These are phyloP conservation scores for Leccinum barrowsii DNA, from an alignment of 768 basidiomycete species.

Conservation along the genomic window DNA sequence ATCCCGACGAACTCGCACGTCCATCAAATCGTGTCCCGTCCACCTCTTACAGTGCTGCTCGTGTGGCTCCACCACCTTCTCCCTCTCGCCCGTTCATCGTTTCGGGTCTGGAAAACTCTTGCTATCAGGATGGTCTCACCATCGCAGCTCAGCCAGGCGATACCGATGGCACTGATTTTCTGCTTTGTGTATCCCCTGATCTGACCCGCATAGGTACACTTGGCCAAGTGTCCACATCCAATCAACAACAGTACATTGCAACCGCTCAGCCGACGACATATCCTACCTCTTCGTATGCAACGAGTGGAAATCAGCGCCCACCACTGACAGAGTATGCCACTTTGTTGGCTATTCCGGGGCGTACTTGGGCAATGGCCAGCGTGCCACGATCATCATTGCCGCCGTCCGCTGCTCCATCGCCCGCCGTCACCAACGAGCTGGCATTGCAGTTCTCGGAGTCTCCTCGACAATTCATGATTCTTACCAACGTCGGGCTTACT, in stretches of 20 bases:
- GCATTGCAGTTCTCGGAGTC: constrained; percentile 78
- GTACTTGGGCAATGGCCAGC: constrained; percentile 79
- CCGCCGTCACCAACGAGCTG: constrained; percentile 71
- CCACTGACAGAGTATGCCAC: constrained; percentile 77
- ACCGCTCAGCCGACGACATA: constrained; percentile 40
- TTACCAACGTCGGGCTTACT: constrained; percentile 83
- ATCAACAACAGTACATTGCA: constrained; percentile 34
- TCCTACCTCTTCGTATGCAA: constrained; percentile 38
- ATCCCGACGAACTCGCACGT: constrained; percentile 66
- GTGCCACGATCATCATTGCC: constrained; percentile 37
- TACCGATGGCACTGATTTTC: constrained; percentile 66
- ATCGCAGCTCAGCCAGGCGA: constrained; percentile 75
- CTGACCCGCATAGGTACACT: constrained; percentile 67
- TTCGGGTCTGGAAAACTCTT: constrained; percentile 56
- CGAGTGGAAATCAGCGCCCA: constrained; percentile 45
- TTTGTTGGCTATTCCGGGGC: constrained; percentile 73
- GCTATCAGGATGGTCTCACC: constrained; percentile 63
- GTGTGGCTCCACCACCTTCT: constrained; percentile 40
- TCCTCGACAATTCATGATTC: constrained; percentile 77
- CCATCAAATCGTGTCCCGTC: constrained; percentile 43
- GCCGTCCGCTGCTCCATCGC: constrained; percentile 42
- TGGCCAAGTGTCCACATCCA: constrained; percentile 55
- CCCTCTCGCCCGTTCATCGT: constrained; percentile 56
- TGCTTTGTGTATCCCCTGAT: constrained; percentile 75
- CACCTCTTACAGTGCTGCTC: constrained; percentile 45